A percentile compares a stretch with the other conserved stretches of the same genome.
Conservation (phyloP, 2,329 filamentous ascomycete species). For the Colletotrichum navitas region DNA sequence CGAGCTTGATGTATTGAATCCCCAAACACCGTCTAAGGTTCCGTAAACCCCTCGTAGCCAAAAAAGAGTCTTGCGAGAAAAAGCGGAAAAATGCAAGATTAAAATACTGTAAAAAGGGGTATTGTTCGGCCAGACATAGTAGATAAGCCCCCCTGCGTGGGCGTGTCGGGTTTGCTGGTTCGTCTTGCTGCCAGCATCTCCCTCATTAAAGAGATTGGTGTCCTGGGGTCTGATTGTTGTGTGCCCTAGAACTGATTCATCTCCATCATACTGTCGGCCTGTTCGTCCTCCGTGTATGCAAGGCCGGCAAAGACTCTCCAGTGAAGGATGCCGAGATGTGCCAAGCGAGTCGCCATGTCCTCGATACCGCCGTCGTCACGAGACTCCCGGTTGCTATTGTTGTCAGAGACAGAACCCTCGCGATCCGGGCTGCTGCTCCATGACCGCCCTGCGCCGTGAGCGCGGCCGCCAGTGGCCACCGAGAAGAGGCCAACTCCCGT, state of each 20-base stretch:
- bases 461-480: slow-evolving; percentile 65
- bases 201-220: slow-evolving; percentile 10
- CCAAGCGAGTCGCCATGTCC: slow-evolving; percentile 81
- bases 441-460: slow-evolving; percentile 53
- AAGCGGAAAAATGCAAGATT: slow-evolving; percentile 38
- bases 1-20: slow-evolving; percentile 34
- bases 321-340: slow-evolving; percentile 87
- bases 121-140: slow-evolving; percentile 40
- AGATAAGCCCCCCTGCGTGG: slow-evolving; percentile 31
- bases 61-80: slow-evolving; percentile 37
- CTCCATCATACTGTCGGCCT: slow-evolving; percentile 52
- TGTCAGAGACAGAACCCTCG: slow-evolving; percentile 48
- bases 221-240: not conserved
- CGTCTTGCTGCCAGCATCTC: slow-evolving; percentile 16
- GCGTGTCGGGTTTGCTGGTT: slow-evolving; percentile 19
- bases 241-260: slow-evolving; percentile 44
- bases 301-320: slow-evolving; percentile 90
- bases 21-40: slow-evolving; percentile 40
- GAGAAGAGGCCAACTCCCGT: slow-evolving; percentile 68
- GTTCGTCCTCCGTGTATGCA: slow-evolving; percentile 69
- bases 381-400: slow-evolving; percentile 52
- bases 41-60: slow-evolving; percentile 26
- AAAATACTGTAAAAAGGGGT: slow-evolving; percentile 42
- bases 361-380: slow-evolving; percentile 68
- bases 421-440: slow-evolving; percentile 50